phyloP scores from a whole-genome alignment of 1,139 yeast genomes.

The Pichia terricola region DNA sequence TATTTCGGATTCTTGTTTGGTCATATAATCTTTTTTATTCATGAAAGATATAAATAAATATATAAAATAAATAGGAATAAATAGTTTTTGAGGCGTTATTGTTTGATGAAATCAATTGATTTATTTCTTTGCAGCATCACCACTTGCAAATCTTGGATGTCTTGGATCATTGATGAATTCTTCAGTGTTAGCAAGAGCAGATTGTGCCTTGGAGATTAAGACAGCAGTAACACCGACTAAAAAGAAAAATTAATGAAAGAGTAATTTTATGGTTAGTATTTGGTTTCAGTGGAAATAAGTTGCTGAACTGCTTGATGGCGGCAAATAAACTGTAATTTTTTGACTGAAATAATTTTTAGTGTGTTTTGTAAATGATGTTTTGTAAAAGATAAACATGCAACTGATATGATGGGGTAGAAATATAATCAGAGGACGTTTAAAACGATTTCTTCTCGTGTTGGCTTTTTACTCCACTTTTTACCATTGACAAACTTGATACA shows the following conservation, averaged over 20 bases:
- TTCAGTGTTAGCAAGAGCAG: constrained; percentile 43
- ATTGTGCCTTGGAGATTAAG: constrained; percentile 48
- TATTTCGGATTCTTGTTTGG: background rate
- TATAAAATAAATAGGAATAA: constrained; percentile 1
- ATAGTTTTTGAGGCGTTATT: background rate
- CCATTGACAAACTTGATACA: background rate
- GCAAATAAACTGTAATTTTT: too few species aligned
- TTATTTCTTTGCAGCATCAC: constrained; percentile 35
- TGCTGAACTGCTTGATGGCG: background rate
- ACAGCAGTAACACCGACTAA: constrained; percentile 43
- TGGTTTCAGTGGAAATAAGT: background rate
- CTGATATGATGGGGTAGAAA: background rate
- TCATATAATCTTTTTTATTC: constrained; percentile 7
- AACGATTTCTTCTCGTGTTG: background rate
- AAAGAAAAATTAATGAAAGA: constrained; percentile 1
- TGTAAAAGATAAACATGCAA: too few species aligned
- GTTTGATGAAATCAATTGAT: background rate
- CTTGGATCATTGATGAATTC: constrained; percentile 73
- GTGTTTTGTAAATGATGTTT: too few species aligned
- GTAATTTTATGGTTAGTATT: constrained; percentile 14
- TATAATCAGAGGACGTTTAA: background rate
- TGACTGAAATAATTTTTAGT: too few species aligned
- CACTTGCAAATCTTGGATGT: constrained; percentile 57
- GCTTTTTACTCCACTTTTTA: background rate
- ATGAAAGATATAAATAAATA: constrained; percentile 3